Base-by-base conservation (phyloP, 495 filamentous ascomycete genomes). In the Penicillium arizonense region DNA sequence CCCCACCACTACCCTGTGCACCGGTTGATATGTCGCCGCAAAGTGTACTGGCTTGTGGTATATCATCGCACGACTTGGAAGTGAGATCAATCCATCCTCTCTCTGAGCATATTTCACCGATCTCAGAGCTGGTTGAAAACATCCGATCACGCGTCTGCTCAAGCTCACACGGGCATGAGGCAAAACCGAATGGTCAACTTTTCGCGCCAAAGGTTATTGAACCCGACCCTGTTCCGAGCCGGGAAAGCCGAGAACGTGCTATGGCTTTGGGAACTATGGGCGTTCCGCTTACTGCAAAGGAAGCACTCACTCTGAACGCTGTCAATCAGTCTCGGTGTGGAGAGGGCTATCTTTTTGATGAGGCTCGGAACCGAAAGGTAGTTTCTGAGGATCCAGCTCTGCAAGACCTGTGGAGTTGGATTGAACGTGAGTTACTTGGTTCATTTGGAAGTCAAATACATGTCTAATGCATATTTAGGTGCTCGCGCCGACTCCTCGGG, bases 331-430 rank as follows among this genome's bases (percentile, higher is more conserved):
- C 67, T 48, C 80, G 77, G 44, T 85, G 88, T 49, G 78, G 78
- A 50, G 85, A 88, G 62, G 87, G 88, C 1, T 97, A 97, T 62
- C 72, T 89, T 1, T 91, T 96, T 58, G 79, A 96, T 63, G 87
- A 79, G 52, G 58, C 67, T 10, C 80, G 73, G 26, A 97, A 96
- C 58, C 79, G 78, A 52, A 60, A 78, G 7, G 82, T 96, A 21
- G 69, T 88, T 2, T 67, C 75, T 1, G 86, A 92, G 57, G 87
- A 96, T 66, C 77, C 77, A n/a, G 87, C 82, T 77, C 74, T 96
- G 8, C 81, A 83, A 54, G 84, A 86, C 35, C 70, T 90, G 39
- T 97, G 91, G 91, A 76, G 73, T 36, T 92, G 88, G 88, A 69
- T 90, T 58, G 72, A 78, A 58, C 79, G 88, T 89, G 72, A 64